Conservation (phyloP, 345 rosid genomes). For the Linum tenue region DNA sequence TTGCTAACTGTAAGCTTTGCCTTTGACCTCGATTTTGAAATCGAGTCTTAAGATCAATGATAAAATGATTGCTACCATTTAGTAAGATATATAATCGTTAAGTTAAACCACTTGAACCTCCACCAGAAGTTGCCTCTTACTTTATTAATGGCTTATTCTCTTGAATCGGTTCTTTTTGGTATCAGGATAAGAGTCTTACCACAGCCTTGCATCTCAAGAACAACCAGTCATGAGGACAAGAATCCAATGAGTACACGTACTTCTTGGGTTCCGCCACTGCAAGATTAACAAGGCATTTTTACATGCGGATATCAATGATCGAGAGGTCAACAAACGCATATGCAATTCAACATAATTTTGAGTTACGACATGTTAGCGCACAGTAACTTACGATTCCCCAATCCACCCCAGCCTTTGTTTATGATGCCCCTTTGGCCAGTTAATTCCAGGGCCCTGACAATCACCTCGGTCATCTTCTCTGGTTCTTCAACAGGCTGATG, state of each 20-base stretch:
- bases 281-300: constrained; percentile 1
- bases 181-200: constrained; percentile 25
- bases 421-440: constrained; percentile 62
- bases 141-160: no score
- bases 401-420: constrained; percentile 73
- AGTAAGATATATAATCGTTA: no score
- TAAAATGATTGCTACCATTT: no score
- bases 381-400: constrained; percentile 43
- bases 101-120: no score
- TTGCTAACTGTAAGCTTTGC: no score
- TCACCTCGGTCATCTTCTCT: constrained; percentile 46
- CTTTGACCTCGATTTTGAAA: no score
- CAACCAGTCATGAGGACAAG: constrained; percentile 72
- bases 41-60: background rate
- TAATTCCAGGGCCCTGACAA: constrained; percentile 39
- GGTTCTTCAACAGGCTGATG: constrained; percentile 59
- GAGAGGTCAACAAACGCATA: background rate
- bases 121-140: no score
- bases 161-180: background rate
- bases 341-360: background rate
- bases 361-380: background rate
- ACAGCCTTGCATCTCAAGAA: constrained; percentile 50
- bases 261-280: constrained; percentile 43
- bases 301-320: background rate
- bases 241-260: constrained; percentile 41